Conservation (phyloP, 106 monocot genomes). For the Amphibolis antarctica region DNA sequence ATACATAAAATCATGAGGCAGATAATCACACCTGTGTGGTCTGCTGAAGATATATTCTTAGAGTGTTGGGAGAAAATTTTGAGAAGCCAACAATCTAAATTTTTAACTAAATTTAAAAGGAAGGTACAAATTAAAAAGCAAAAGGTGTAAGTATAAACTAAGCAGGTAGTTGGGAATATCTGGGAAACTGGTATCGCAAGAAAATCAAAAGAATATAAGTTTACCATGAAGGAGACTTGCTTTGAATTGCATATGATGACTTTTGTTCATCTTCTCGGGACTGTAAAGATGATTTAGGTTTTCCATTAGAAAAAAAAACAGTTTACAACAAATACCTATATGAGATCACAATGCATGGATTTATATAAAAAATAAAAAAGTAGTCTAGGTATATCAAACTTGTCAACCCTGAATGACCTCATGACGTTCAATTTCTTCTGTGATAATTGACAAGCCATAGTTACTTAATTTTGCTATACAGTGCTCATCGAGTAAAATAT, state of each 20-base stretch:
- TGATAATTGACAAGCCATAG: constrained; percentile 86
- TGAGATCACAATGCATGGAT: too few relatives aligned
- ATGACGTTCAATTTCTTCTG: constrained; percentile 69
- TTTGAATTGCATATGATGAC: constrained; percentile 17
- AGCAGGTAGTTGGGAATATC: too few relatives aligned
- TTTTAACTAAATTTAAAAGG: too few relatives aligned
- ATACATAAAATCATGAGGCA: too few relatives aligned
- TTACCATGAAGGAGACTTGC: constrained; percentile 34
- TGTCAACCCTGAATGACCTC: constrained; percentile 26
- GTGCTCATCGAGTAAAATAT: constrained; percentile 86
- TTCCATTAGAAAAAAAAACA: background rate
- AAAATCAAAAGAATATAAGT: constrained; percentile 4
- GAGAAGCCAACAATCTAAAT: background rate
- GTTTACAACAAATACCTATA: too few relatives aligned
- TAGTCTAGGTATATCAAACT: too few relatives aligned
- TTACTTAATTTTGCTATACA: constrained; percentile 73
- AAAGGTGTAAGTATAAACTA: too few relatives aligned
- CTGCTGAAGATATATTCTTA: background rate
- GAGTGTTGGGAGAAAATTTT: background rate
- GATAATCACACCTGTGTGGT: too few relatives aligned
- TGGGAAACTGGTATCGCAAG: background rate
- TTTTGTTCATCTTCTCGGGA: constrained; percentile 33
- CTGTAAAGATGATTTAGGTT: constrained; percentile 22
- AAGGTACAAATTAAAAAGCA: too few relatives aligned
- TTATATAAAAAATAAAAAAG: too few relatives aligned